Percentiles rank a stretch among this genome's conserved stretches.
These are phyloP conservation scores for Xylariaceae sp. DNA, from an alignment of 2,329 filamentous ascomycete genomes.

Conservation along the genomic window DNA sequence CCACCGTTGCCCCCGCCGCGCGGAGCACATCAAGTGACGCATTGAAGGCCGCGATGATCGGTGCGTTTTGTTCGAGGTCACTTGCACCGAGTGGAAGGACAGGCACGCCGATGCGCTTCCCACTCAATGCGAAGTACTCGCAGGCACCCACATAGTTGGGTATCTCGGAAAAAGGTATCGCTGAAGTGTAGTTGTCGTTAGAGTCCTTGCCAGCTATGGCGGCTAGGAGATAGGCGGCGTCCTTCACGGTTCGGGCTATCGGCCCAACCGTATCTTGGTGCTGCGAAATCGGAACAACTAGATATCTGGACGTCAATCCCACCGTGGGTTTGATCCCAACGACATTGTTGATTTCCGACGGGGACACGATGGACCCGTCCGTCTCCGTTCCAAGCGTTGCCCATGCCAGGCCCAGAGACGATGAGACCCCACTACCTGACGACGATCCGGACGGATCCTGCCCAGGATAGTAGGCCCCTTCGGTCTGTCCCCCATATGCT, in stretches of 20 bases:
- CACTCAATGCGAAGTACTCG: conserved; percentile 41
- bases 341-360: conserved; percentile 45
- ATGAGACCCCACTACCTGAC: conserved; percentile 53
- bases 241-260: conserved; percentile 57
- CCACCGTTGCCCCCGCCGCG: conserved; percentile 50
- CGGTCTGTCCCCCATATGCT: conserved; percentile 54
- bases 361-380: conserved; percentile 53
- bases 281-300: conserved; percentile 58
- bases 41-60: conserved; percentile 44
- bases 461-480: conserved; percentile 51
- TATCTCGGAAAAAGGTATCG: conserved; percentile 45
- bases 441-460: conserved; percentile 57
- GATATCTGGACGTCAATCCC: conserved; percentile 52
- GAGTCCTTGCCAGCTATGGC: conserved; percentile 56
- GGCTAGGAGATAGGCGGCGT: conserved; percentile 55
- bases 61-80: conserved; percentile 7
- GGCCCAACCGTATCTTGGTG: conserved; percentile 61
- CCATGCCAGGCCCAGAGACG: conserved; percentile 50
- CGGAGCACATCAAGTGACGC: conserved; percentile 43
- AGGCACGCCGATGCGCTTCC: conserved; percentile 57
- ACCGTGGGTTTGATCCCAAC: conserved; percentile 63
- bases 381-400: conserved; percentile 57
- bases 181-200: conserved; percentile 56
- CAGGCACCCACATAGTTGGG: conserved; percentile 57
- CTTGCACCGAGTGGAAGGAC: conserved; percentile 43